Conservation (phyloP, 805 yeast genomes). For the Candida chilensis region DNA sequence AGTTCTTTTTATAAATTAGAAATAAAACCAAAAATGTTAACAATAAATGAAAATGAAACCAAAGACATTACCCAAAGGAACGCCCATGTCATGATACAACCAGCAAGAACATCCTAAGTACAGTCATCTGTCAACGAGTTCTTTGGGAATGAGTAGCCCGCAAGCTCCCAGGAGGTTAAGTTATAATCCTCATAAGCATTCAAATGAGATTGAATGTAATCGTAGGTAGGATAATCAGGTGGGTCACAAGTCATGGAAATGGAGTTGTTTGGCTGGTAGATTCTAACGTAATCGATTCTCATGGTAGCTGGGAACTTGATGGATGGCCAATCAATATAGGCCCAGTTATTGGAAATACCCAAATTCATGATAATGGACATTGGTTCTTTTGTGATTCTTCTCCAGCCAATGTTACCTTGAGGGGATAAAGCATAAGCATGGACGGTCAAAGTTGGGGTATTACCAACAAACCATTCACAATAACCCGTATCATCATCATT, state of each 20-base stretch:
- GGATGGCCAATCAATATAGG: slow-evolving; percentile 84
- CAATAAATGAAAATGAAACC: too few relatives aligned
- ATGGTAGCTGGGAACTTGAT: slow-evolving; percentile 70
- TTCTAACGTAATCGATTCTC: slow-evolving; percentile 77
- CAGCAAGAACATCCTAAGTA: too few relatives aligned
- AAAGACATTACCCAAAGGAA: too few relatives aligned
- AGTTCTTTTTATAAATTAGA: too few relatives aligned
- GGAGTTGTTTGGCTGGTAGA: slow-evolving; percentile 76
- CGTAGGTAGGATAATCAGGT: slow-evolving; percentile 69
- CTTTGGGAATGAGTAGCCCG: slow-evolving; percentile 67
- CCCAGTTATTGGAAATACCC: slow-evolving; percentile 91
- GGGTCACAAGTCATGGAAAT: slow-evolving; percentile 80
- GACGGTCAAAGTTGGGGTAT: slow-evolving; percentile 65
- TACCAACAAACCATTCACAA: slow-evolving; percentile 81
- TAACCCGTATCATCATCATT: slow-evolving; percentile 69
- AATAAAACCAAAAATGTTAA: too few relatives aligned
- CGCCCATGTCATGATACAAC: too few relatives aligned
- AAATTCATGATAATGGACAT: slow-evolving; percentile 83
- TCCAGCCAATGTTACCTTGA: slow-evolving; percentile 82
- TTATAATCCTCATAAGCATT: slow-evolving; percentile 65
- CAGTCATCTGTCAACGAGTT: slow-evolving; percentile 46
- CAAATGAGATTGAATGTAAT: slow-evolving; percentile 66
- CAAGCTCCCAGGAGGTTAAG: slow-evolving; percentile 62
- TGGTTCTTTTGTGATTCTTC: slow-evolving; percentile 82
- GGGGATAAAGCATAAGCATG: slow-evolving; percentile 74